phyloP scores from a whole-genome alignment of 495 filamentous ascomycete genomes.

The Articulospora tetracladia region DNA sequence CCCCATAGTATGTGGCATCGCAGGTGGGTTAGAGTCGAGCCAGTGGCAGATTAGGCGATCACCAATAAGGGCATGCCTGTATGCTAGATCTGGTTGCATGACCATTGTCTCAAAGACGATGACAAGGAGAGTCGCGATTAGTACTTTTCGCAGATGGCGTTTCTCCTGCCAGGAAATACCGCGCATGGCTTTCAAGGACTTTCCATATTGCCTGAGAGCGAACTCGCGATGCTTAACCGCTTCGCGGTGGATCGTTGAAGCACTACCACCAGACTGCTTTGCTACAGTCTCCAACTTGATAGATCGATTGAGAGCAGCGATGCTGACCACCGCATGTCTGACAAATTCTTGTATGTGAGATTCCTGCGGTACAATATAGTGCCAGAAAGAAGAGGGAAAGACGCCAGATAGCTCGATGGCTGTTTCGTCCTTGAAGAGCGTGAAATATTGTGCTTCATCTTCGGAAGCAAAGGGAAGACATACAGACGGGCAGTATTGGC shows the following conservation, averaged over 20 bases:
- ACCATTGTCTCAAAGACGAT: constrained; percentile 3
- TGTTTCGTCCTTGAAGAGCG: constrained; percentile 4
- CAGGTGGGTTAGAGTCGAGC: neutral
- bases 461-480: neutral
- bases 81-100: neutral
- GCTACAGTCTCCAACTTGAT: neutral
- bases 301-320: neutral
- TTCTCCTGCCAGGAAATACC: neutral
- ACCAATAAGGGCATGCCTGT: neutral
- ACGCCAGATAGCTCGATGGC: neutral
- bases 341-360: constrained; percentile 4
- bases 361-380: neutral
- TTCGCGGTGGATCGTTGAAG: neutral
- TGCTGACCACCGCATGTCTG: neutral
- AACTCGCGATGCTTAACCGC: neutral
- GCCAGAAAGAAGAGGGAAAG: constrained; percentile 1
- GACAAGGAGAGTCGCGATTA: neutral
- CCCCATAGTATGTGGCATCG: neutral
- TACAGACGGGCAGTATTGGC: neutral
- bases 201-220: neutral
- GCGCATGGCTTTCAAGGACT: neutral
- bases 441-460: constrained; percentile 1
- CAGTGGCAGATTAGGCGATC: constrained; percentile 1
- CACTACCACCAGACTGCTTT: neutral
- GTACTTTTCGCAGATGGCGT: neutral